Conservation (phyloP, 208 protist species). For the Leptomonas pyrrhocoris region DNA sequence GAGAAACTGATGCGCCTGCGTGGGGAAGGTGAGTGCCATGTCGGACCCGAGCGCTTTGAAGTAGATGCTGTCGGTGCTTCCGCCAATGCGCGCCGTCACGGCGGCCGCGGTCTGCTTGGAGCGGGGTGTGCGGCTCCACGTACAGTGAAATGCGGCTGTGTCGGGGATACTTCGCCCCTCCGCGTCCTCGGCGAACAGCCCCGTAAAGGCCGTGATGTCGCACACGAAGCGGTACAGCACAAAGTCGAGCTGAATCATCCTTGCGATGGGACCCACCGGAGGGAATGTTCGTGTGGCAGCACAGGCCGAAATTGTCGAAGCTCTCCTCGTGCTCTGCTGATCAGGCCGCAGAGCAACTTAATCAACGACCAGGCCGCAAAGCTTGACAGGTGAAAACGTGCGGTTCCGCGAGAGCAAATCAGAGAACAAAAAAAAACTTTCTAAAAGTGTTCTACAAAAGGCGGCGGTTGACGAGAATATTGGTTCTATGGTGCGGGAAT, state of each 20-base stretch:
- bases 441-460: too few relatives aligned
- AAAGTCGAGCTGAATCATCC: constrained; percentile 68
- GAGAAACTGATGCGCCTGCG: constrained; percentile 17
- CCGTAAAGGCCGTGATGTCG: constrained; percentile 66
- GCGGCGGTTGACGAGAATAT: too few relatives aligned
- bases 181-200: constrained; percentile 57
- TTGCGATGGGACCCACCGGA: too few relatives aligned
- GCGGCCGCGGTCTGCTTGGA: constrained; percentile 17
- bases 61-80: constrained; percentile 38
- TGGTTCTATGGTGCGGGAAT: too few relatives aligned
- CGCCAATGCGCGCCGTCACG: constrained; percentile 8
- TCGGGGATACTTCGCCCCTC: constrained; percentile 68
- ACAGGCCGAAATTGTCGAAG: background rate
- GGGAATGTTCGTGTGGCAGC: background rate
- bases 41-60: constrained; percentile 61
- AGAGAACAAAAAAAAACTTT: too few relatives aligned
- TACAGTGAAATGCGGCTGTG: constrained; percentile 61
- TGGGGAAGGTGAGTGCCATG: constrained; percentile 69
- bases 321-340: too few relatives aligned
- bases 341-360: too few relatives aligned
- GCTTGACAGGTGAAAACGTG: too few relatives aligned
- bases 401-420: too few relatives aligned
- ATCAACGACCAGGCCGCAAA: too few relatives aligned
- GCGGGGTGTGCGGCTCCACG: constrained; percentile 62
- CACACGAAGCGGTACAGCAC: constrained; percentile 84